Base-by-base conservation (phyloP, 768 basidiomycete species). In the Lanmaoa pseudosensibilis region DNA sequence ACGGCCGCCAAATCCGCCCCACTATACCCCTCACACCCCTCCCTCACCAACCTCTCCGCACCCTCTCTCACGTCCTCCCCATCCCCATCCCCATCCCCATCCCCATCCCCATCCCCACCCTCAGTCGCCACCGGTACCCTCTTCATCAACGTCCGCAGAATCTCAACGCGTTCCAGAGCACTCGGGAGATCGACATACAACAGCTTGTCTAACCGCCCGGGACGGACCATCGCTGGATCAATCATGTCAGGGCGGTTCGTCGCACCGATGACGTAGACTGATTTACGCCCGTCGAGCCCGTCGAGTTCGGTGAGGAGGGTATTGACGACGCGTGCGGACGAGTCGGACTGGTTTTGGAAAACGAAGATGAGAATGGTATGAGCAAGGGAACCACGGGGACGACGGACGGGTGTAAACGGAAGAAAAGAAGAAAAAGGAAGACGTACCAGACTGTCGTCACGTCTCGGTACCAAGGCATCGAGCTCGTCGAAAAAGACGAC, bases 231-330 rank as follows among this genome's bases (percentile, higher is more conserved):
- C 8, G 95, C 94, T 1, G 94, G 95, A 67, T 98, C 94, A 57
- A 97, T 94, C 87, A 96, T 96, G 75, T 98, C 94, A 1, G 94
- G 94, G 13, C 94, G 80, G 72, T 96, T 98, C 32, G 94, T 97
- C 9, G 95, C 95, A 0, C 90, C 94, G 56, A 97, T 92, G 41
- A 98, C 94, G 65, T 94, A 95, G 56, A 97, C 92, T 39, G 83
- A 81, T 72, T 90, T 92, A 34, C 93, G 84, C 2, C 84, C 78
- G 57, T 94, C 92, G 25, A 98, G 86, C 0, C 94, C 94, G 61
- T 97, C 94, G 21, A 98, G 85, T 69, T 97, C 94, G 8, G 94
- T 95, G 6, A 97, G 80, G 7, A 98, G 83, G 0, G 94, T 97
- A 73, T 97, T 72, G 55, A 96, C 94, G 9, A 97, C 91, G 13